Conservation (phyloP, 1,139 yeast species). For the Geotrichum australiense region DNA sequence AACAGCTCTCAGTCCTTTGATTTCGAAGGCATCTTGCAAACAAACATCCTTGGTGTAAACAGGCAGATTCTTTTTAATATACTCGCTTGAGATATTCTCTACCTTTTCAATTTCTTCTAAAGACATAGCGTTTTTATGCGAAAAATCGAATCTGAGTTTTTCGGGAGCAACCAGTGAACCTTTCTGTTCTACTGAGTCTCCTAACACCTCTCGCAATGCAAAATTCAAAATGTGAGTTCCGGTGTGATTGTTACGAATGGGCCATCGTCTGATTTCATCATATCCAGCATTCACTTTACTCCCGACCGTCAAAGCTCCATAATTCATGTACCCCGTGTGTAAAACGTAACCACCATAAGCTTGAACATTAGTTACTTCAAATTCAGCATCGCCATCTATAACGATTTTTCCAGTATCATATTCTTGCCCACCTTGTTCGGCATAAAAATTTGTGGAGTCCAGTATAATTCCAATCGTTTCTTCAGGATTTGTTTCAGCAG, state of each 20-base stretch:
- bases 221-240: slow-evolving; percentile 93
- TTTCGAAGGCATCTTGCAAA: slow-evolving; percentile 61
- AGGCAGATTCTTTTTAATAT: slow-evolving; percentile 59
- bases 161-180: slow-evolving; percentile 97
- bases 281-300: slow-evolving; percentile 77
- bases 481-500: slow-evolving; percentile 39
- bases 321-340: slow-evolving; percentile 81
- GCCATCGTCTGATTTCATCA: slow-evolving; percentile 93
- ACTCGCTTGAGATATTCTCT: slow-evolving; percentile 65
- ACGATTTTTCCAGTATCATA: slow-evolving; percentile 90
- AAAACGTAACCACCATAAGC: slow-evolving; percentile 88
- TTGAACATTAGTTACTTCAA: slow-evolving; percentile 87
- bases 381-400: slow-evolving; percentile 80
- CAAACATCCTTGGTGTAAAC: slow-evolving; percentile 83
- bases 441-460: slow-evolving; percentile 90
- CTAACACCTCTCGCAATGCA: slow-evolving; percentile 79
- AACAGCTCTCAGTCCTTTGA: slow-evolving; percentile 88
- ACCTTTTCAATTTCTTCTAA: slow-evolving; percentile 65
- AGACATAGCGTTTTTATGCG: slow-evolving; percentile 74
- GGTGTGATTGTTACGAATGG: slow-evolving; percentile 94
- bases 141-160: slow-evolving; percentile 90
- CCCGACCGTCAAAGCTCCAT: slow-evolving; percentile 63
- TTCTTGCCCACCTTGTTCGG: slow-evolving; percentile 99
- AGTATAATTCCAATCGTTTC: slow-evolving; percentile 69
- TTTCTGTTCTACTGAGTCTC: slow-evolving; percentile 86